phyloP scores from a whole-genome alignment of 306 rosid species.

The Glycine latifolia region DNA sequence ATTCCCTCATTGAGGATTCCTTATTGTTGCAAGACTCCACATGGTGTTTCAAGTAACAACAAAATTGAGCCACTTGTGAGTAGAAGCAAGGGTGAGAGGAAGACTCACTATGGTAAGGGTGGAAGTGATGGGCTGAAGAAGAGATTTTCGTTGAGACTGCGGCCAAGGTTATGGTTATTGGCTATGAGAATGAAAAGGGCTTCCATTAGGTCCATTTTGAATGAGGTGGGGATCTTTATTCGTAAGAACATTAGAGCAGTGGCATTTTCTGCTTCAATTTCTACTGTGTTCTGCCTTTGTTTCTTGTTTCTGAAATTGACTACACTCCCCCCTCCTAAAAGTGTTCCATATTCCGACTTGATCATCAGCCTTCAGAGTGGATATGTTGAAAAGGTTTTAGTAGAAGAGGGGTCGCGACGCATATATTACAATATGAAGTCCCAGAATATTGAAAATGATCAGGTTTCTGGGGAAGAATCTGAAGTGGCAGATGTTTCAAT shows the following conservation, averaged over 20 bases:
- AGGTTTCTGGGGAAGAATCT: conserved; percentile 55
- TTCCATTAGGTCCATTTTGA: conserved; percentile 64
- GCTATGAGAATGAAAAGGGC: conserved; percentile 64
- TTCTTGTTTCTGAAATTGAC: conserved; percentile 75
- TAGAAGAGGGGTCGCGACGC: conserved; percentile 93
- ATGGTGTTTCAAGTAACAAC: conserved; percentile 55
- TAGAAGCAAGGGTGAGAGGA: conserved; percentile 57
- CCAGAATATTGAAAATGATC: conserved; percentile 37
- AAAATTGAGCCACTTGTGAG: conserved; percentile 60
- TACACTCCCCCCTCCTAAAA: conserved; percentile 65
- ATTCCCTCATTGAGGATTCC: conserved; percentile 50
- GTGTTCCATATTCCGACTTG: conserved; percentile 89
- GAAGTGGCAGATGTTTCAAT: conserved; percentile 40
- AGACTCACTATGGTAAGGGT: conserved; percentile 55
- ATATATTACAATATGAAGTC: conserved; percentile 65
- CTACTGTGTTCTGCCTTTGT: conserved; percentile 69
- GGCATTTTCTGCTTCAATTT: conserved; percentile 63
- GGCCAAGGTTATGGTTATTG: conserved; percentile 79
- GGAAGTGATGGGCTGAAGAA: conserved; percentile 54
- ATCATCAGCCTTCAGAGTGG: conserved; percentile 69
- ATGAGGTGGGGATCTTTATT: conserved; percentile 59
- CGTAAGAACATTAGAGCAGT: conserved; percentile 68
- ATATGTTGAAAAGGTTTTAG: conserved; percentile 68
- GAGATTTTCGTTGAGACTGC: conserved; percentile 76
- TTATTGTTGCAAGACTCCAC: conserved; percentile 53